phyloP scores from a whole-genome alignment of 73 alveolate genomes.

The Tetrahymena borealis region DNA sequence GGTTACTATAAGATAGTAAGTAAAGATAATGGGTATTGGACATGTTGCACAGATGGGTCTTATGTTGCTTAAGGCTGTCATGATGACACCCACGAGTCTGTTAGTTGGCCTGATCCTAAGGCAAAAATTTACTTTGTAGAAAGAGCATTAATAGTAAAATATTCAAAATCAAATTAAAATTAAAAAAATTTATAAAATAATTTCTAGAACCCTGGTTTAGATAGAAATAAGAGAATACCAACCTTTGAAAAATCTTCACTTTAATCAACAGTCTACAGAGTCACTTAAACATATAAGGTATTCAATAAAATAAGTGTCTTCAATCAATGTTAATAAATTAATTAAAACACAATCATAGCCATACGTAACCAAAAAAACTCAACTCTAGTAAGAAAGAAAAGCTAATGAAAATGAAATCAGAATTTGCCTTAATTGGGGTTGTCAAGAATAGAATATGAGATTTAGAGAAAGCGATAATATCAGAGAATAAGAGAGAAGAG shows the following conservation, averaged over 20 bases:
- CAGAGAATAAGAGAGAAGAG: constrained; percentile 60
- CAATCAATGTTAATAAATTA: constrained; percentile 48
- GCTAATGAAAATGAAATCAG: constrained; percentile 72
- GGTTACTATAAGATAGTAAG: constrained; percentile 66
- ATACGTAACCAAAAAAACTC: constrained; percentile 42
- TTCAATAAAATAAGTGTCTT: not conserved
- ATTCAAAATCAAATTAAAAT: constrained; percentile 43
- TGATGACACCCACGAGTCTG: constrained; percentile 74
- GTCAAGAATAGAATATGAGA: constrained; percentile 54
- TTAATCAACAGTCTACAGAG: not conserved
- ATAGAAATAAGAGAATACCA: not conserved
- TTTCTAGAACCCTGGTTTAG: not conserved
- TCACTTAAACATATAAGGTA: not conserved
- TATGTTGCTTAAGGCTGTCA: constrained; percentile 55
- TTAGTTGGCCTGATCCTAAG: constrained; percentile 92
- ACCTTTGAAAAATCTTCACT: constrained; percentile 12
- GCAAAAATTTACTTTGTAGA: constrained; percentile 91
- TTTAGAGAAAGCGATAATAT: constrained; percentile 59
- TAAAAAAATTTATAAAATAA: not conserved
- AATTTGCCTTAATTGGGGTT: constrained; percentile 89
- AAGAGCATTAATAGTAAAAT: constrained; percentile 44
- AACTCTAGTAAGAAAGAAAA: constrained; percentile 38
- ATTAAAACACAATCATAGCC: constrained; percentile 43
- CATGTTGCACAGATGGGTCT: constrained; percentile 75
- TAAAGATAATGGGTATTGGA: constrained; percentile 64